These are phyloP conservation scores for Tinospora cordifolia DNA, from an alignment of 164 flowering plant species.

Conservation along the genomic window DNA sequence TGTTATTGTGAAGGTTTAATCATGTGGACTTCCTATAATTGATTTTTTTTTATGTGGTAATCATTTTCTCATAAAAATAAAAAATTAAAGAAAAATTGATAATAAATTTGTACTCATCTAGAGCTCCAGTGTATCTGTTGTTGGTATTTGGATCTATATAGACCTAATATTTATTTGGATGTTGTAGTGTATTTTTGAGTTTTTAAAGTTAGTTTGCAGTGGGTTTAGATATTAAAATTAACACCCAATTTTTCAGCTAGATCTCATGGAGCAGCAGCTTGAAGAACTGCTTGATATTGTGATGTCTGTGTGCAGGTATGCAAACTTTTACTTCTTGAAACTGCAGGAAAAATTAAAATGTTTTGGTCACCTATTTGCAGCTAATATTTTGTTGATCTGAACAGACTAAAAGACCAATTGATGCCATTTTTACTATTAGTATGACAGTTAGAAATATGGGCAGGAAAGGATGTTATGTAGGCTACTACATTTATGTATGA, in stretches of 20 bases:
- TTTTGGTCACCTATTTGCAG: background rate
- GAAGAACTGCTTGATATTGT: slow-evolving; percentile 51
- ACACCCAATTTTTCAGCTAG: slow-evolving; percentile 34
- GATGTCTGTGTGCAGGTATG: slow-evolving; percentile 49
- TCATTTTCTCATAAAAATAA: no score
- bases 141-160: no score
- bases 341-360: background rate
- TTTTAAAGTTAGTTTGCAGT: background rate
- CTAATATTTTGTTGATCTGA: background rate
- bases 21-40: no score
- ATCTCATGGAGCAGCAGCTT: slow-evolving; percentile 54
- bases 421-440: background rate
- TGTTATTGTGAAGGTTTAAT: no score
- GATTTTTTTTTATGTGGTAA: no score
- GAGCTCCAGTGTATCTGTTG: no score
- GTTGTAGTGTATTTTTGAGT: background rate
- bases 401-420: background rate
- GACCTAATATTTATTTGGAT: no score
- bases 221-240: background rate
- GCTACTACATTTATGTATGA: no score
- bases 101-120: no score
- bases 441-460: background rate
- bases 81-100: no score
- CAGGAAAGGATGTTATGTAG: no score
- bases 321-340: background rate